phyloP scores from a whole-genome alignment of 2,329 filamentous ascomycete genomes.

The Proliferodiscus dingleyae region DNA sequence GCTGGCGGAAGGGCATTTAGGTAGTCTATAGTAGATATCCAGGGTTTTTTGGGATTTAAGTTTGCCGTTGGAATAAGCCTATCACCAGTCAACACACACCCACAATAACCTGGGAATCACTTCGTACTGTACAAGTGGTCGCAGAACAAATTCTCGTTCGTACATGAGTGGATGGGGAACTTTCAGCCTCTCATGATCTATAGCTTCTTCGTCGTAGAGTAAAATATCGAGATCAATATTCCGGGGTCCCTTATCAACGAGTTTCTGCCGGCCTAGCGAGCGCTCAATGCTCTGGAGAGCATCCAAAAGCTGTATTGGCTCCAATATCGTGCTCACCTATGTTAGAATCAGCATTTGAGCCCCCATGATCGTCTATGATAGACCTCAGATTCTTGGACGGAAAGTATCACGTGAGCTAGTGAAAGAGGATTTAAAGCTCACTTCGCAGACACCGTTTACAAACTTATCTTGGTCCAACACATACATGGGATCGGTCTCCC shows the following conservation, averaged over 20 bases:
- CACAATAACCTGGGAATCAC: background rate
- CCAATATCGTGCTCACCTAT: slow-evolving; percentile 74
- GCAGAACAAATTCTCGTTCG: slow-evolving; percentile 89
- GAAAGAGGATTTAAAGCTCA: slow-evolving; percentile 39
- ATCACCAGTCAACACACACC: background rate
- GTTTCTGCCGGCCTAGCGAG: slow-evolving; percentile 71
- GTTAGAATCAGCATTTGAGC: background rate
- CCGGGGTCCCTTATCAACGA: slow-evolving; percentile 87
- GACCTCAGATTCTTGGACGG: too few relatives aligned
- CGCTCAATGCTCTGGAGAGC: slow-evolving; percentile 80
- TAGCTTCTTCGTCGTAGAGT: slow-evolving; percentile 64
- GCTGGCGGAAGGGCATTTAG: slow-evolving; percentile 52
- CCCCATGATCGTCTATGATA: background rate
- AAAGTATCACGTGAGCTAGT: background rate
- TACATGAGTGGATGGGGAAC: slow-evolving; percentile 81
- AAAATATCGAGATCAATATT: slow-evolving; percentile 94
- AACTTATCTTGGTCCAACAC: slow-evolving; percentile 84
- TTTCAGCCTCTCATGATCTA: slow-evolving; percentile 68
- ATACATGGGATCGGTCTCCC: slow-evolving; percentile 97
- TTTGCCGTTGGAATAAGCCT: slow-evolving; percentile 53
- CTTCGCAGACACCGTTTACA: slow-evolving; percentile 89
- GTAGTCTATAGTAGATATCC: slow-evolving; percentile 57
- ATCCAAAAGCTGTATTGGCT: slow-evolving; percentile 72
- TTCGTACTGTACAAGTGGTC: slow-evolving; percentile 70
- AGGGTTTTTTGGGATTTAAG: slow-evolving; percentile 49